Evolutionary conservation across 2,329 filamentous ascomycete species (phyloP).

Genomic region (Aureobasidium sp.): DNA sequence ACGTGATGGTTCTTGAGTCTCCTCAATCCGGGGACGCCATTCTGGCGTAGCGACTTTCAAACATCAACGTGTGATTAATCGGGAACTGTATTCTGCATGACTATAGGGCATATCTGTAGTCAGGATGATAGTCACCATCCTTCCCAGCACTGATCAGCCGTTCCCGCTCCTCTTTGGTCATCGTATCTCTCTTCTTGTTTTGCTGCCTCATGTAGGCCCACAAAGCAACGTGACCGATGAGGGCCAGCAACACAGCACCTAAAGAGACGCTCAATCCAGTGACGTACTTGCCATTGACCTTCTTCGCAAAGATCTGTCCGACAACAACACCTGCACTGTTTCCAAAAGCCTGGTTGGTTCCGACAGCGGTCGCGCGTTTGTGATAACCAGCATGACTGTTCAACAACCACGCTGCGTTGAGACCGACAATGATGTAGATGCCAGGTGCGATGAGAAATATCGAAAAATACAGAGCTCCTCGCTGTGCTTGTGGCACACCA

Average conservation of each 20-base stretch:
- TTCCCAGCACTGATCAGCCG: background rate
- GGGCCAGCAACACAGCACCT: slow-evolving; percentile 50
- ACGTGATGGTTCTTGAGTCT: no score
- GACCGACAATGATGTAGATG: slow-evolving; percentile 66
- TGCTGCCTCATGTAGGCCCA: slow-evolving; percentile 1
- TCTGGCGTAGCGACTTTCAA: no score
- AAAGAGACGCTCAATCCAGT: slow-evolving; percentile 60
- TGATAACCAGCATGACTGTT: slow-evolving; percentile 79
- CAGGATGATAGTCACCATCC: slow-evolving; percentile 7
- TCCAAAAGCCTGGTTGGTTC: slow-evolving; percentile 74
- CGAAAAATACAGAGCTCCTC: slow-evolving; percentile 76
- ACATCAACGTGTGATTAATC: background rate
- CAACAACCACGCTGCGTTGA: slow-evolving; percentile 66
- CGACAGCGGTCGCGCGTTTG: slow-evolving; percentile 77
- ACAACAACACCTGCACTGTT: slow-evolving; percentile 77
- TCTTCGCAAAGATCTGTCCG: slow-evolving; percentile 48
- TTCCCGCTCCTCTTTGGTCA: background rate
- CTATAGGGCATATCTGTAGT: slow-evolving; percentile 4
- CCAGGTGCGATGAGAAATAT: slow-evolving; percentile 82
- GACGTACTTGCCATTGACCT: slow-evolving; percentile 51
- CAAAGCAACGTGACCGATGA: slow-evolving; percentile 35
- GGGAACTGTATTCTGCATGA: background rate
- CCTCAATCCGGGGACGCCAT: no score
- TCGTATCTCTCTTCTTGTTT: background rate
- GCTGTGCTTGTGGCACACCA: slow-evolving; percentile 53